These are phyloP conservation scores for Psidium guajava DNA, from an alignment of 345 rosid species.

Conservation along the genomic window DNA sequence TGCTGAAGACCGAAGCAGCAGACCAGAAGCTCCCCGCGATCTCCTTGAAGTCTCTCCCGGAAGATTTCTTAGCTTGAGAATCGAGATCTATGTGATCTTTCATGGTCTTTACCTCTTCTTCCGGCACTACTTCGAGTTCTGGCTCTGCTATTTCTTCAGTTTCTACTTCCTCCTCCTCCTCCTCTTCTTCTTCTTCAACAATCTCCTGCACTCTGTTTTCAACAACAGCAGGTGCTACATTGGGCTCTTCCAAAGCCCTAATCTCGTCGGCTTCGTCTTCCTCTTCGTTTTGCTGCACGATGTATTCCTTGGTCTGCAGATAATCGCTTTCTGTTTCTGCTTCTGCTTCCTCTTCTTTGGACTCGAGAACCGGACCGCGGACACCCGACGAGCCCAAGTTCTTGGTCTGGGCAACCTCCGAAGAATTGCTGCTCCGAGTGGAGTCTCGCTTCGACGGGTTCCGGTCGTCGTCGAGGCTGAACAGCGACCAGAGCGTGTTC, in stretches of 20 bases:
- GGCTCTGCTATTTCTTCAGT: slow-evolving; percentile 5
- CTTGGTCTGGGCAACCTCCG: slow-evolving; percentile 26
- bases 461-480: slow-evolving; percentile 51
- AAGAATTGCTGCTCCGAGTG: slow-evolving; percentile 11
- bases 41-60: slow-evolving; percentile 72
- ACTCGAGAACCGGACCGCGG: slow-evolving; percentile 35
- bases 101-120: slow-evolving; percentile 68
- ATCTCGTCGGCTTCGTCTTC: slow-evolving; percentile 17
- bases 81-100: slow-evolving; percentile 93
- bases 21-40: slow-evolving; percentile 92
- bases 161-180: neutral
- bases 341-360: slow-evolving; percentile 34
- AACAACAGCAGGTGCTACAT: slow-evolving; percentile 11
- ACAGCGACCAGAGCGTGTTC: slow-evolving; percentile 70
- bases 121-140: neutral
- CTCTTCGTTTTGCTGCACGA: neutral
- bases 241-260: slow-evolving; percentile 33
- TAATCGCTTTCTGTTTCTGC: neutral
- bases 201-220: slow-evolving; percentile 35
- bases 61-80: slow-evolving; percentile 60
- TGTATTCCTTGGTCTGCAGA: neutral
- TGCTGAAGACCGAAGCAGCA: slow-evolving; percentile 95
- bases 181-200: slow-evolving; percentile 42
- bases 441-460: slow-evolving; percentile 10
- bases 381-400: slow-evolving; percentile 19